Conservation (phyloP, 1,139 yeast genomes). For the Scheffersomyces quercinus region DNA sequence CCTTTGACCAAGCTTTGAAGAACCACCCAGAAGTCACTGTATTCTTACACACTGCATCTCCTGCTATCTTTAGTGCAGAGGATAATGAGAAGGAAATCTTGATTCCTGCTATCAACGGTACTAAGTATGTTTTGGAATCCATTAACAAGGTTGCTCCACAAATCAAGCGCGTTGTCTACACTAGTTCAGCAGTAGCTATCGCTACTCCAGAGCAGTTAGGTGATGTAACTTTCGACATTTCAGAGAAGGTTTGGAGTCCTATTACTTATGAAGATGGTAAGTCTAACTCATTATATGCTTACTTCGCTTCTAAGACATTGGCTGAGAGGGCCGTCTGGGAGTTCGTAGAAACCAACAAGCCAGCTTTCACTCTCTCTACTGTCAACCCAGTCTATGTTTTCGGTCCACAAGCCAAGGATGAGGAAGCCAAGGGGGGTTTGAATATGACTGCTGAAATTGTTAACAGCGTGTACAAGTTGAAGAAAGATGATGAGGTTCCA, state of each 20-base stretch:
- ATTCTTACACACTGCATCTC: slow-evolving; percentile 37
- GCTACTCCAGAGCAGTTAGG: slow-evolving; percentile 17
- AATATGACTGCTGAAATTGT: slow-evolving; percentile 12
- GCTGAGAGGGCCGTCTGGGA: slow-evolving; percentile 34
- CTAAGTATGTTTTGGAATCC: slow-evolving; percentile 29
- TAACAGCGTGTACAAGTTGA: not conserved
- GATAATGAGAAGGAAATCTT: slow-evolving; percentile 32
- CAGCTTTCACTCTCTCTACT: slow-evolving; percentile 10
- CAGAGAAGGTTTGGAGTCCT: not conserved
- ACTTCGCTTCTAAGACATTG: slow-evolving; percentile 26
- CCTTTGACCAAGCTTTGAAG: slow-evolving; percentile 30
- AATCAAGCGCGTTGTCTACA: slow-evolving; percentile 16
- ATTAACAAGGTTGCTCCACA: slow-evolving; percentile 23
- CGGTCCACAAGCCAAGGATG: slow-evolving; percentile 23
- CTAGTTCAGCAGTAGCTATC: slow-evolving; percentile 26
- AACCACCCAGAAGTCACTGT: slow-evolving; percentile 28
- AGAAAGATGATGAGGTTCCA: slow-evolving; percentile 5
- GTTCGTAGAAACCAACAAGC: slow-evolving; percentile 17
- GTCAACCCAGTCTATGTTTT: slow-evolving; percentile 24
- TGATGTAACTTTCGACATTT: not conserved
- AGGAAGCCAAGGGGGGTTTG: slow-evolving; percentile 12
- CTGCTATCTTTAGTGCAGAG: slow-evolving; percentile 26
- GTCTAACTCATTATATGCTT: not conserved
- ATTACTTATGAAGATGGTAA: not conserved
- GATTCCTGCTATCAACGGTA: slow-evolving; percentile 36